Base-by-base conservation (phyloP, 495 filamentous ascomycete genomes). In the Talaromyces borbonicus region DNA sequence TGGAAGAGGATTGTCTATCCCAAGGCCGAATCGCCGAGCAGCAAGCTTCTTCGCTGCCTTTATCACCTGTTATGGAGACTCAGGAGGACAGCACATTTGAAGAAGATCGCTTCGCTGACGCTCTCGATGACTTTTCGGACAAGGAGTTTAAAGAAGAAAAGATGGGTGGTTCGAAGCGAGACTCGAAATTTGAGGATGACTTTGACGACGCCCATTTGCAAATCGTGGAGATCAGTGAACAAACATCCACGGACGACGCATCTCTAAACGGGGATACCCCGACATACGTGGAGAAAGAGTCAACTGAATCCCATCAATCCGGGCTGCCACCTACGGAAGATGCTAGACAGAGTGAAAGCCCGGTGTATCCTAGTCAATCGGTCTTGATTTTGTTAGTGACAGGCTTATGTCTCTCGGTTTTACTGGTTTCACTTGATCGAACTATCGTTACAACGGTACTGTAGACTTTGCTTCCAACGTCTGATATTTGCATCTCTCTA, bases 351-450 rank as follows among this genome's bases (percentile, higher is more conserved):
- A 24, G 30, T n/a, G 26, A 15, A 12, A 33, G 14, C 16, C 43
- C 30, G 14, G 31, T 14, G 11, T 35, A 20, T 36, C 43, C 30
- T 8, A 36, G 43, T 18, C 16, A 31, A 35, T 23, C 43, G 12
- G 43, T 12, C 5, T 46, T 46, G 15, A 12, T 46, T n/a, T 15
- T 57, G 6, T 54, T 63, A 33, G 60, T 72, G 50, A 40, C 65
- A 6, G 67, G 66, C 9, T 50, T 77, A 4, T 66, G 70, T 30
- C 63, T 75, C 5, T 60, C 67, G 20, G 59, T 73, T n/a, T 77
- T 78, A 46, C 54, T 78, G 0, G 61, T 73, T 0, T 61, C 68
- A 0, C 50, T 77, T 14, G 74, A 78, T 41, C 68, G 71, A 55
- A 69, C 67, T 4, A 71, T 71, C 39, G 69, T 72, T 5, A 56